phyloP scores from a whole-genome alignment of 73 alveolate species.

The Tetrahymena borealis region DNA sequence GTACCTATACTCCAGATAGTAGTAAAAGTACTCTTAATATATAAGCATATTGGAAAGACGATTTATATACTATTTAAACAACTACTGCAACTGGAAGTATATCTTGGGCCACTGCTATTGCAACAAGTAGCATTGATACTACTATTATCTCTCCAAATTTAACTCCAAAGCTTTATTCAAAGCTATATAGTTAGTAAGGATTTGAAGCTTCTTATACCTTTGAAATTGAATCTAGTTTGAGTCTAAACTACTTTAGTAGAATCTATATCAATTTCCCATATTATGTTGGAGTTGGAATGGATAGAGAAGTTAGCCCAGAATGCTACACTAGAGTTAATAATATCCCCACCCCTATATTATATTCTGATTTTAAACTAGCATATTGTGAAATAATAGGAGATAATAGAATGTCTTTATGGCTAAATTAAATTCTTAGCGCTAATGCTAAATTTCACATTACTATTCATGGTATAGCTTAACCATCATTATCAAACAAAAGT shows the following conservation, averaged over 20 bases:
- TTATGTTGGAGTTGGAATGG: background rate
- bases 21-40: background rate
- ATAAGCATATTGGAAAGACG: background rate
- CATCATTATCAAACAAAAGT: background rate
- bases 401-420: background rate
- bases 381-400: background rate
- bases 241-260: background rate
- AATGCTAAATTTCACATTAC: background rate
- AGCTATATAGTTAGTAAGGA: background rate
- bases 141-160: background rate
- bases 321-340: background rate
- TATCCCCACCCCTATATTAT: background rate
- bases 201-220: background rate
- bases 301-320: background rate
- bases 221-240: background rate
- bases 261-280: background rate
- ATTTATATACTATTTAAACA: background rate
- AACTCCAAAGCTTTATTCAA: background rate
- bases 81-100: background rate
- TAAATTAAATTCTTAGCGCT: background rate
- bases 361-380: background rate
- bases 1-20: background rate
- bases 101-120: background rate
- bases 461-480: background rate
- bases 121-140: background rate